These are phyloP conservation scores for Vitis amurensis DNA, from an alignment of 164 flowering plant genomes.

Conservation along the genomic window DNA sequence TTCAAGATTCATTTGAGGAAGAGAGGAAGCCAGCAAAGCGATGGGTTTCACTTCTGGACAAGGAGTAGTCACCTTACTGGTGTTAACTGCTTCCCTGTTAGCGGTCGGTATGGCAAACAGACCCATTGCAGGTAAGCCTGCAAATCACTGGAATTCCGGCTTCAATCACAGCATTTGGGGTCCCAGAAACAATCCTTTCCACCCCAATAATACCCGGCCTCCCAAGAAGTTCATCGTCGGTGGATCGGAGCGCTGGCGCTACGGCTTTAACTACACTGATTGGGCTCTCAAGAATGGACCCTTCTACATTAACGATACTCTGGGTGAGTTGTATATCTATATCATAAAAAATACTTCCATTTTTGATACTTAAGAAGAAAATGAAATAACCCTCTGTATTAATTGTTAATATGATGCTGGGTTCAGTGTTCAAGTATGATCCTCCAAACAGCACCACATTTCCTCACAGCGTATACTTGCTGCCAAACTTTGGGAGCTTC, in stretches of 20 bases:
- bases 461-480: slow-evolving; percentile 11
- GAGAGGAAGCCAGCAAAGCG: background rate
- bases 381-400: too few relatives aligned
- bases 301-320: slow-evolving; percentile 24
- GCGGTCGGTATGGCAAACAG: slow-evolving; percentile 16
- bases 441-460: slow-evolving; percentile 6
- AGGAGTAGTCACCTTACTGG: background rate
- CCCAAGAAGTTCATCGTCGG: slow-evolving; percentile 32
- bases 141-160: too few relatives aligned
- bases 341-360: too few relatives aligned
- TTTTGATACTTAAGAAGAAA: too few relatives aligned
- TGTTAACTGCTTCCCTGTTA: slow-evolving; percentile 13
- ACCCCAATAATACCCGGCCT: background rate
- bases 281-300: slow-evolving; percentile 15
- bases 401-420: too few relatives aligned
- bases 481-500: slow-evolving; percentile 3
- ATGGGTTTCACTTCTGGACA: slow-evolving; percentile 17
- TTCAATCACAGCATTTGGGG: too few relatives aligned
- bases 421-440: slow-evolving; percentile 11
- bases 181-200: background rate
- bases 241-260: slow-evolving; percentile 25
- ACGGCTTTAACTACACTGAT: slow-evolving; percentile 15
- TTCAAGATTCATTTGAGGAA: too few relatives aligned
- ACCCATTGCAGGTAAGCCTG: too few relatives aligned
- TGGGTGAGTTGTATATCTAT: slow-evolving; percentile 16